Conservation (phyloP, 352 stramenopile genomes). For the Pythium inflatum region DNA sequence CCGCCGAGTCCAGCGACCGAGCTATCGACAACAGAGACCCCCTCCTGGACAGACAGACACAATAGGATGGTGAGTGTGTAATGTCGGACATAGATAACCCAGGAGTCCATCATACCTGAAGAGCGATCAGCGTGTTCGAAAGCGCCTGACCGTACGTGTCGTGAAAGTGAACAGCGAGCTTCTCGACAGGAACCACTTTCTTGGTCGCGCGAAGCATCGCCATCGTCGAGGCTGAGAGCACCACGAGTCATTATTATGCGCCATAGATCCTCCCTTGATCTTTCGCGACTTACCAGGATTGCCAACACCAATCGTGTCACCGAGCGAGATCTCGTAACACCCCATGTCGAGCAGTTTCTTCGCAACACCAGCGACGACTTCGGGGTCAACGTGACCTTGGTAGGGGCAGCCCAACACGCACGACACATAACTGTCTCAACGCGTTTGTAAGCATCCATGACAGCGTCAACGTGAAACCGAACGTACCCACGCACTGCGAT, state of each 20-base stretch:
- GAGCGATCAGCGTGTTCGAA: constrained; percentile 93
- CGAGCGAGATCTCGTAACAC: constrained; percentile 95
- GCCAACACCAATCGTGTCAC: constrained; percentile 94
- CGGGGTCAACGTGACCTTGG: constrained; percentile 87
- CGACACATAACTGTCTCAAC: constrained; percentile 88
- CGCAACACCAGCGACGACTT: constrained; percentile 83
- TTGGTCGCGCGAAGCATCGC: constrained; percentile 82
- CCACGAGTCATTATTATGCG: too few relatives aligned
- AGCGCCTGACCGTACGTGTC: constrained; percentile 97
- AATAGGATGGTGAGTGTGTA: neutral
- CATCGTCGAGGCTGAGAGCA: constrained; percentile 64
- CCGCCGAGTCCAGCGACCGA: constrained; percentile 95
- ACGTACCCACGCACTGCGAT: constrained; percentile 90
- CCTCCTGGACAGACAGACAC: constrained; percentile 60
- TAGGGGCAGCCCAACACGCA: constrained; percentile 98
- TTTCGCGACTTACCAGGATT: constrained; percentile 80
- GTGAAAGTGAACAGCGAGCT: constrained; percentile 97
- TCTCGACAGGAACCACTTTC: constrained; percentile 78
- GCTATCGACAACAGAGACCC: constrained; percentile 93
- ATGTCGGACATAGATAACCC: neutral
- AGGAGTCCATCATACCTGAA: constrained; percentile 72
- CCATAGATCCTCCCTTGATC: too few relatives aligned
- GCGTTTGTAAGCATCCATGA: neutral
- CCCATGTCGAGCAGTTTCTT: constrained; percentile 91
- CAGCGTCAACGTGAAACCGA: neutral